Base-by-base conservation (phyloP, 2,329 filamentous ascomycete species). In the Colletotrichum cuscutae region DNA sequence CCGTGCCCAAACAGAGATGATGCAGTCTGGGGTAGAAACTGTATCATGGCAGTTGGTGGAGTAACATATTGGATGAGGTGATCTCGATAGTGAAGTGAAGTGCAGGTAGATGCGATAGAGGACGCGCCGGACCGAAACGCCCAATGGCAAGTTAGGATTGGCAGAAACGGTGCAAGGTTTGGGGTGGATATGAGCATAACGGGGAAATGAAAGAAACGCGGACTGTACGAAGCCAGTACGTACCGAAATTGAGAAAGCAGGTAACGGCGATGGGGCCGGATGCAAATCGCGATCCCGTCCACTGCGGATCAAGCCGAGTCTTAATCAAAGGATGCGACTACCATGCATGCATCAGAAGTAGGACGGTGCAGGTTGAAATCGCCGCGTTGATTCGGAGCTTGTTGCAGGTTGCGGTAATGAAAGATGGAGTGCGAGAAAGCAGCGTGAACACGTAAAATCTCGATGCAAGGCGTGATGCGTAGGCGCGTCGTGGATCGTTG, bases 281-380 rank as follows among this genome's bases (percentile, higher is more conserved):
- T 52, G 54, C 66, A 65, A 64, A 73, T 71, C 71, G 67, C 61
- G 71, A 73, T 65, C 66, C 66, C 58, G 66, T 73, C 71, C 71
- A 73, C 66, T 73, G 67, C 61, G 71, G 71, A 73, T 73, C 67
- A 73, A 59, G 66, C 61, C 67, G 66, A 71, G 71, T 73, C 66
- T 65, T 73, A 35, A 46, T 71, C 30, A 57, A 53, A 61, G 66
- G 60, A 65, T 49, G 67, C 66, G 46, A 70, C 66, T 71, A 65
- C 46, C 71, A 71, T 73, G 66, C 71, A 73, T 65, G 46, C 66
- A 65, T 72, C 65, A 56, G 22, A 49, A 57, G 49, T 35, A 65
- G 56, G 4, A 71, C 22, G 61, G 65, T 60, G 13, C 28, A 71
- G 30, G 22, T 61, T 56, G 19, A n/a, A n/a, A 28, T 30, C 61